Percentiles rank a stretch among this genome's conserved stretches.
These are phyloP conservation scores for Ichthyophonus hoferi DNA, from an alignment of 208 protist genomes.

Conservation along the genomic window DNA sequence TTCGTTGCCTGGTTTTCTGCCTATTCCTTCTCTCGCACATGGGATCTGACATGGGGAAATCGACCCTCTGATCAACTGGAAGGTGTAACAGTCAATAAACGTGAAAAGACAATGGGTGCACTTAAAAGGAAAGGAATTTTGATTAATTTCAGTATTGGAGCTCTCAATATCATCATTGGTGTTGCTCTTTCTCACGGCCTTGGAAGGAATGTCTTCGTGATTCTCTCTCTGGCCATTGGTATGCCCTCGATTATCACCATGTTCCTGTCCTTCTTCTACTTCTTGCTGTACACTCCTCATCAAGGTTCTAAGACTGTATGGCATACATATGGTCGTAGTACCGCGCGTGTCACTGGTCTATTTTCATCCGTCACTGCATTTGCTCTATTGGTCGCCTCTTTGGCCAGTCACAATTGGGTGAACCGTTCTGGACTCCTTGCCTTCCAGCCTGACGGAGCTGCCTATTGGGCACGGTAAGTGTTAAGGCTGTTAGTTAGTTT, in stretches of 20 bases:
- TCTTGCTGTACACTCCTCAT: neutral
- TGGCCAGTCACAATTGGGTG: neutral
- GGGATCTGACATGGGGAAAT: slow-evolving; percentile 45
- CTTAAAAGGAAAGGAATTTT: neutral
- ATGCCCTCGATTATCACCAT: neutral
- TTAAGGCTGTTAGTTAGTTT: too few species aligned
- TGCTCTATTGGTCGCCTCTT: neutral
- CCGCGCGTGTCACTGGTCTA: neutral
- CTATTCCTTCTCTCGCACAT: slow-evolving; percentile 36
- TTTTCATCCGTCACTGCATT: neutral
- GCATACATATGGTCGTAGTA: neutral
- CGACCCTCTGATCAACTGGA: neutral
- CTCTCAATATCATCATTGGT: neutral
- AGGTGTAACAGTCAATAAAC: neutral
- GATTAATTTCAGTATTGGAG: neutral
- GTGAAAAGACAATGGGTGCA: neutral
- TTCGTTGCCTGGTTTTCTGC: slow-evolving; percentile 21
- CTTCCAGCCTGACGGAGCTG: neutral
- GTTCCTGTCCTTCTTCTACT: slow-evolving; percentile 21
- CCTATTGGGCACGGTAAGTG: neutral
- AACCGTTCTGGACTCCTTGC: neutral
- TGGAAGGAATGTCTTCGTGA: neutral
- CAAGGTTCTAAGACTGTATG: neutral
- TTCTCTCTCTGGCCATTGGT: neutral
- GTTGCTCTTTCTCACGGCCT: neutral